Evolutionary conservation across 2,329 filamentous ascomycete species (phyloP), one percentile per base, ranked within the genome.

Genomic region (Monosporascus sp.): DNA sequence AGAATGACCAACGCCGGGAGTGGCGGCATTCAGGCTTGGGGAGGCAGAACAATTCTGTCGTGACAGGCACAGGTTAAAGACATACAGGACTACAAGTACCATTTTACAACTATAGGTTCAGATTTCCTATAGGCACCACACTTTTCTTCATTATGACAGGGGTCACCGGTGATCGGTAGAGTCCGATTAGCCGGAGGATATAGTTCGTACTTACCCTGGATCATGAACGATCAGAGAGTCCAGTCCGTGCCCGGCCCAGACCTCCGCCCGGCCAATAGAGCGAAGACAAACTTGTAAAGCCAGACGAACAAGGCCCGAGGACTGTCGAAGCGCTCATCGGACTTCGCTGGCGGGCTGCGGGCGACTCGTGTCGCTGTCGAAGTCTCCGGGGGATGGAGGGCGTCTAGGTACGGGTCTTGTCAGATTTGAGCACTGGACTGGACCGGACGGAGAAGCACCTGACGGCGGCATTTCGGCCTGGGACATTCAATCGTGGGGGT

Each of bases 21-120:
- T 83, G 80, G 79, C 76, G 81, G 36, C 82, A 81, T 62, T 83
- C 80, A 18, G 78, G 71, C 38, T 81, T 75, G 74, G 74, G 72
- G 27, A 77, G 77, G 48, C 79, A 76, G 55, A 77, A 71, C 57
- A 72, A 73, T 57, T 74, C 77, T 46, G 78, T 80, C 55, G 72
- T 80, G 11, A 72, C 71, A 27, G 77, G 79, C 50, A 72, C 72
- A 35, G 66, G 70, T 44, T 75, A 67, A 64, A 52, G 36, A 49
- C 47, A 50, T 39, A 44, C 41, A 47, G 48, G 48, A 49, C 24
- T 27, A 54, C 51, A 44, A 50, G 58, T 62, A 65, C 62, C 25
- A 5, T 14, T 24, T 9, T 14, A 25, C 20, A 46, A 25, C 15
- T 25, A 24, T 14, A 15, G 20, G n/a, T 31, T 25, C 22, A 46